Evolutionary conservation across 768 basidiomycete species (phyloP).

Genomic region (Atractiella rhizophila): DNA sequence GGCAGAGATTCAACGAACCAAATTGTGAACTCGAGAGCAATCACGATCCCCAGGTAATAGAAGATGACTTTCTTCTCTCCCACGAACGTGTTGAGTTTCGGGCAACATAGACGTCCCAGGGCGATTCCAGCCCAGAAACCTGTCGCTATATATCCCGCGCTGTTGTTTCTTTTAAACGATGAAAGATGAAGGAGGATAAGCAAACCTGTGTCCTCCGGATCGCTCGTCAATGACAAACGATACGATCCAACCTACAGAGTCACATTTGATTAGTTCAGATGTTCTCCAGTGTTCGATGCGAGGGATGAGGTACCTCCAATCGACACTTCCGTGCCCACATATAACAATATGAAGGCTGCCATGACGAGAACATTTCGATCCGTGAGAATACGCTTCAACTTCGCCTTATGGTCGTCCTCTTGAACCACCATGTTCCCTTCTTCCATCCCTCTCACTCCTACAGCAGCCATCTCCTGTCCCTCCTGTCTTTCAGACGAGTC

Average conservation of each 20-base stretch:
- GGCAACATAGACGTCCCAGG: slow-evolving; percentile 30
- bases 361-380: too few relatives aligned
- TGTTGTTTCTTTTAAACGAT: neutral
- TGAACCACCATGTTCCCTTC: too few relatives aligned
- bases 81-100: slow-evolving; percentile 28
- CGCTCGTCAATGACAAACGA: slow-evolving; percentile 14
- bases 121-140: slow-evolving; percentile 28
- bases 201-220: slow-evolving; percentile 10
- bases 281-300: too few relatives aligned
- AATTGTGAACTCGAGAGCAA: slow-evolving; percentile 33
- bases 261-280: too few relatives aligned
- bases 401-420: too few relatives aligned
- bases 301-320: too few relatives aligned
- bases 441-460: too few relatives aligned
- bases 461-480: too few relatives aligned
- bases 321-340: slow-evolving; percentile 22
- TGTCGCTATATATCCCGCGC: slow-evolving; percentile 20
- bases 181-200: neutral
- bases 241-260: slow-evolving; percentile 16
- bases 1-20: slow-evolving; percentile 44
- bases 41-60: slow-evolving; percentile 20
- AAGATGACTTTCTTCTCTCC: slow-evolving; percentile 22
- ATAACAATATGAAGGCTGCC: too few relatives aligned
- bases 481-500: too few relatives aligned
- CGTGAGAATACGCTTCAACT: too few relatives aligned